Base-by-base conservation (phyloP, 2,329 filamentous ascomycete species). In the Monilinia fructicola region DNA sequence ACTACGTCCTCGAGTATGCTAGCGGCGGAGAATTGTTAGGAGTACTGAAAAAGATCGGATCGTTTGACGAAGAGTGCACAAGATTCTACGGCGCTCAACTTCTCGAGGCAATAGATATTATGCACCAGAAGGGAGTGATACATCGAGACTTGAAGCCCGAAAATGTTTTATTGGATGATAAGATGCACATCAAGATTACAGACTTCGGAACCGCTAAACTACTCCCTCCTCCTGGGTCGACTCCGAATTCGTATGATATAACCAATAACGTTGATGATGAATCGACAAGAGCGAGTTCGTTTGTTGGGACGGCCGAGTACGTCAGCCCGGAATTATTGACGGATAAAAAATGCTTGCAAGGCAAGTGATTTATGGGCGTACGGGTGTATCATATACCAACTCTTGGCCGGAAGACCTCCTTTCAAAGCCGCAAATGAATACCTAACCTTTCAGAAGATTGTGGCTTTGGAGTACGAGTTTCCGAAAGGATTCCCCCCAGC, bases 201-300 rank as follows among this genome's bases (percentile, higher is more conserved):
- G 95, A 99, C 78, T 99, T 99, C 76, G 95, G 95, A 53, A 99
- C 95, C 0, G 95, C 95, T n/a, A 98, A 97, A 77, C 87, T 99
- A 69, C 82, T 99, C 55, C 88, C 89, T 61, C 82, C 84, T 71
- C 83, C 81, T 71, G 71, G 70, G 16, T 69, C 71, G n/a, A 56
- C 71, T 66, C 63, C 69, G 5, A 76, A 78, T 0, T 71, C 76
- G 61, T 78, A 76, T 65, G 81, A 78, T 62, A 78, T 74, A 65
- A 75, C 68, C 74, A 81, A 81, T 23, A 56, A 42, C 7, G 69
- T 72, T 21, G 76, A 75, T 10, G 79, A 80, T 38, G 88, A 92
- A 54, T 87, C 90, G 63, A 87, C 88, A 71, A 86, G 93, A 71
- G 93, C 94, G 16, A 92, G 92, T 46, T 99, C 95, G 0, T 99